Conservation (phyloP, 768 basidiomycete species). For the Lactarius deliciosus region DNA sequence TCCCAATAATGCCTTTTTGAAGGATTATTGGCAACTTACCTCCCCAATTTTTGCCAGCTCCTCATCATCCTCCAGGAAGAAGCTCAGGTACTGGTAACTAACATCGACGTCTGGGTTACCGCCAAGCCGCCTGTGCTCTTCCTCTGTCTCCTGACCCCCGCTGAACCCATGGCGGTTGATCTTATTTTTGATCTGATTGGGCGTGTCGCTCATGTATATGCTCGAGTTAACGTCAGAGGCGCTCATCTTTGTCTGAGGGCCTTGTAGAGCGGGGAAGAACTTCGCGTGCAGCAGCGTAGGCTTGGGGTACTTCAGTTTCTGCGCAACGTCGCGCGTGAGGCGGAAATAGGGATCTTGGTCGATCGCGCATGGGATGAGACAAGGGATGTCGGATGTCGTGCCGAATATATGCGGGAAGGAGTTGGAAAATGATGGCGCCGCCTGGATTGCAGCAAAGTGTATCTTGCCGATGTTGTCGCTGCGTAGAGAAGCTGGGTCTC, state of each 20-base stretch:
- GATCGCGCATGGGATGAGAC: conserved; percentile 96
- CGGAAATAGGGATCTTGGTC: conserved; percentile 99
- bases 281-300: conserved; percentile 90
- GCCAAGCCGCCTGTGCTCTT: conserved; percentile 85
- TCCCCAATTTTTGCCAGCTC: conserved; percentile 73
- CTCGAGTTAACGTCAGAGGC: conserved; percentile 91
- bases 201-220: conserved; percentile 94
- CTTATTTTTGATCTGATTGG: conserved; percentile 95
- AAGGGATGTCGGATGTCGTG: conserved; percentile 74
- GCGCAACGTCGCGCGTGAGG: conserved; percentile 92
- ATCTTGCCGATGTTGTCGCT: conserved; percentile 99
- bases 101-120: conserved; percentile 96
- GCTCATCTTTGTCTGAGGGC: conserved; percentile 99
- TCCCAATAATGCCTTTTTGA: background rate
- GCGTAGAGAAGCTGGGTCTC: background rate
- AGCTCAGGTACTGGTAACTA: conserved; percentile 89
- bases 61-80: conserved; percentile 96
- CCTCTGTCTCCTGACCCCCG: conserved; percentile 93
- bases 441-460: conserved; percentile 94
- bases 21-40: conserved; percentile 44
- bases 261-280: conserved; percentile 98
- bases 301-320: conserved; percentile 93
- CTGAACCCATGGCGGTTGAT: conserved; percentile 95
- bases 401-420: conserved; percentile 99
- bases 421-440: conserved; percentile 94